Conservation (phyloP, 495 filamentous ascomycete species). For the Aspergillus wentii region DNA sequence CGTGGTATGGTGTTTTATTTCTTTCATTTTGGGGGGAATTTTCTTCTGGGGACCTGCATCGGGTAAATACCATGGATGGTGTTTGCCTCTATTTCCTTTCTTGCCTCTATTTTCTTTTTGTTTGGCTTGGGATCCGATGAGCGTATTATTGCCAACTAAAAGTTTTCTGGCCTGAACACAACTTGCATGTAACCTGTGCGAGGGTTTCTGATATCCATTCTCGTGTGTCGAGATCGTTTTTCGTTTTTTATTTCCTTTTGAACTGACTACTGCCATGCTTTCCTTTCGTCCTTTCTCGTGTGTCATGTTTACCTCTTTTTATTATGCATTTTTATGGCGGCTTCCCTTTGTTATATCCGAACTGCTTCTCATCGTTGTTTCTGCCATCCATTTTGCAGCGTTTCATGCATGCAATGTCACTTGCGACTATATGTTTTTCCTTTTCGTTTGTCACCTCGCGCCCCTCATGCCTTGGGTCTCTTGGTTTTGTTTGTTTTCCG, state of each 20-base stretch:
- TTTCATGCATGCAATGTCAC: too few species aligned
- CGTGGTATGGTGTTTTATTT: conserved; percentile 15
- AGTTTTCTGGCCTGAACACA: conserved; percentile 17
- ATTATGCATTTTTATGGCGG: neutral
- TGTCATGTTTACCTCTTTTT: conserved; percentile 8
- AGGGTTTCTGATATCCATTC: conserved; percentile 20
- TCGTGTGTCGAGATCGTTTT: conserved; percentile 9
- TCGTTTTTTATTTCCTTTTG: conserved; percentile 6
- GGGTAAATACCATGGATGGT: conserved; percentile 6
- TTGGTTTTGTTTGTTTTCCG: too few species aligned
- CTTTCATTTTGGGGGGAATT: conserved; percentile 4
- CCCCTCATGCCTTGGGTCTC: too few species aligned
- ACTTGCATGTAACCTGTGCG: conserved; percentile 17
- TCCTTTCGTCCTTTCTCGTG: conserved; percentile 15
- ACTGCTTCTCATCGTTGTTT: too few species aligned
- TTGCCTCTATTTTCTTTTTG: conserved; percentile 2
- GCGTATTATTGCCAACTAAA: conserved; percentile 13
- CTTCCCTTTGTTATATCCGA: too few species aligned
- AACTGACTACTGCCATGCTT: conserved; percentile 8
- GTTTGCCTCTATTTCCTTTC: neutral
- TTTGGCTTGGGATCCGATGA: conserved; percentile 12
- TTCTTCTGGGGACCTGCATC: conserved; percentile 12
- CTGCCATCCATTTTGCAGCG: too few species aligned
- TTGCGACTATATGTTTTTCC: too few species aligned
- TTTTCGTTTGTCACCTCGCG: too few species aligned